Evolutionary conservation across 352 stramenopile species (phyloP).

Genomic region (Pythium biforme): DNA sequence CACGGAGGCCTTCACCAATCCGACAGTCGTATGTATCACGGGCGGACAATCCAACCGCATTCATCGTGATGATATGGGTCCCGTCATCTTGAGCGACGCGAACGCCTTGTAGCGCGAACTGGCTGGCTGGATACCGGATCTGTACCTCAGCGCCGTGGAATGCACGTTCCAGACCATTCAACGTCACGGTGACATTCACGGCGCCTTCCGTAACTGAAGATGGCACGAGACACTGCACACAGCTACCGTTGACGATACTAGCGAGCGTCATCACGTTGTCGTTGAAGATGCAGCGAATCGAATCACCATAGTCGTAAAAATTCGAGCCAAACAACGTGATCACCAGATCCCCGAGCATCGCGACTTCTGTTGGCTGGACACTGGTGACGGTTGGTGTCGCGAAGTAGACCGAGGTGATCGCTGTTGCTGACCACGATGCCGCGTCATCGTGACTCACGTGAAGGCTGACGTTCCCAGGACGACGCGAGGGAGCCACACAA

Average conservation of each 20-base stretch:
- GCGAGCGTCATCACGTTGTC: slow-evolving; percentile 14
- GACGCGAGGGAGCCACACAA: slow-evolving; percentile 15
- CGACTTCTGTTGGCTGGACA: slow-evolving; percentile 15
- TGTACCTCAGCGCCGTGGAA: not conserved
- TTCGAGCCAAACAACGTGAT: slow-evolving; percentile 27
- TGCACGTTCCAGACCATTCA: slow-evolving; percentile 25
- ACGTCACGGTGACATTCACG: slow-evolving; percentile 11
- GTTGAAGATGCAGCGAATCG: slow-evolving; percentile 20
- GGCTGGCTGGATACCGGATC: slow-evolving; percentile 16
- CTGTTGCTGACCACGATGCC: slow-evolving; percentile 15
- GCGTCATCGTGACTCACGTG: slow-evolving; percentile 21
- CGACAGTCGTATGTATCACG: slow-evolving; percentile 21
- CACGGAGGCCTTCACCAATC: slow-evolving; percentile 2
- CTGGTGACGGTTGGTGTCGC: slow-evolving; percentile 15
- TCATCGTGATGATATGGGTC: not conserved
- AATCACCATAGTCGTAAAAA: slow-evolving; percentile 6
- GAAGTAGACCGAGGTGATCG: not conserved
- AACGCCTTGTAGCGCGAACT: slow-evolving; percentile 10
- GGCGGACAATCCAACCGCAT: slow-evolving; percentile 4
- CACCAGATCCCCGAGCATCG: slow-evolving; percentile 14
- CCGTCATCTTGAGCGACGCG: not conserved
- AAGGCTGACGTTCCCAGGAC: slow-evolving; percentile 9
- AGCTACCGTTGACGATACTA: slow-evolving; percentile 18
- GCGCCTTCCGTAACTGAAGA: not conserved
- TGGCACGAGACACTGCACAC: slow-evolving; percentile 22